Evolutionary conservation across 768 basidiomycete species (phyloP).

Genomic region (Leccinum subtestaceum): DNA sequence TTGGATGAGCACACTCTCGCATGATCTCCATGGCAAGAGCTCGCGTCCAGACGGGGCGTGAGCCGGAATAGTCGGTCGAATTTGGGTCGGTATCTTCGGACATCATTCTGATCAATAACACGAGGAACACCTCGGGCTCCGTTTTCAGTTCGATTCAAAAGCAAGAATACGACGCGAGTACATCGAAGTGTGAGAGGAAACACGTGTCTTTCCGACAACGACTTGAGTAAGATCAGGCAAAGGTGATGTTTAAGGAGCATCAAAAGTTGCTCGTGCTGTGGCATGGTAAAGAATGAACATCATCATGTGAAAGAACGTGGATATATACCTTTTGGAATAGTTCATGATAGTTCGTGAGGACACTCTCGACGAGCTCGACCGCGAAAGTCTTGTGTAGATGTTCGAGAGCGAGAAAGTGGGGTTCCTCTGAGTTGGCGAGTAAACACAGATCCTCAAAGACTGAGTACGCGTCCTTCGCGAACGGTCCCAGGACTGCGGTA

Average conservation of each 20-base stretch:
- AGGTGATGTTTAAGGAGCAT: conserved; percentile 88
- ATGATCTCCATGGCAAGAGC: conserved; percentile 92
- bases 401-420: conserved; percentile 78
- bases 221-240: conserved; percentile 84
- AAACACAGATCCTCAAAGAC: conserved; percentile 93
- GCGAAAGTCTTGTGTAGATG: conserved; percentile 91
- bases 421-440: conserved; percentile 77
- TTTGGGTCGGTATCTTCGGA: conserved; percentile 47
- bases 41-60: conserved; percentile 79
- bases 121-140: conserved; percentile 85
- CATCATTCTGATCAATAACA: conserved; percentile 63
- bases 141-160: conserved; percentile 82
- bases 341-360: conserved; percentile 88
- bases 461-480: conserved; percentile 79
- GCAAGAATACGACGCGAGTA: conserved; percentile 89
- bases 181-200: conserved; percentile 91
- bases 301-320: background rate
- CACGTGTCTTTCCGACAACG: conserved; percentile 74
- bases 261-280: conserved; percentile 76
- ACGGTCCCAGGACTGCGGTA: conserved; percentile 61
- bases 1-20: conserved; percentile 55
- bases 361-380: conserved; percentile 95
- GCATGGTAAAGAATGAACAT: conserved; percentile 2
- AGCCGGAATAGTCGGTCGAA: conserved; percentile 24
- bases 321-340: conserved; percentile 66